A percentile compares a stretch with the other conserved stretches of the same genome.
Evolutionary conservation across 305 asterid genomes (phyloP).

Genomic region (Fraxinus floribunda): DNA sequence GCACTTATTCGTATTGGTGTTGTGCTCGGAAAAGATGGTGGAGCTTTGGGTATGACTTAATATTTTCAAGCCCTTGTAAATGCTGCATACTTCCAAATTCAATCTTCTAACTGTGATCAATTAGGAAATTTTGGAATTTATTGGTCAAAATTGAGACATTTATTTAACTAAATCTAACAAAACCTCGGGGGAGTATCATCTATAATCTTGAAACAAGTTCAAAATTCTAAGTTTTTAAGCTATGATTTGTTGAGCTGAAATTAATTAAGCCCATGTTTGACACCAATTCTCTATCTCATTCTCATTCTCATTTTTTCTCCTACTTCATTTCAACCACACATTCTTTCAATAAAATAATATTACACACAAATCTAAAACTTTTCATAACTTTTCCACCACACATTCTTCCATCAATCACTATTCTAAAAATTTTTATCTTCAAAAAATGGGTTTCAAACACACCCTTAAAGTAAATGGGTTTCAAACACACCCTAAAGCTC

Average conservation of each 20-base stretch:
- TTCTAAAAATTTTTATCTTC: no score
- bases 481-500: no score
- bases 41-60: slow-evolving; percentile 73
- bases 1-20: slow-evolving; percentile 80
- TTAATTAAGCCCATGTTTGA: no score
- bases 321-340: no score
- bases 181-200: background rate
- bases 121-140: background rate
- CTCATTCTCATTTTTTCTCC: no score
- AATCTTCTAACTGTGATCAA: background rate
- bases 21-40: slow-evolving; percentile 96
- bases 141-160: background rate
- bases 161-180: background rate
- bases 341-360: no score
- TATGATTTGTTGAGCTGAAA: background rate
- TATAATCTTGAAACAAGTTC: background rate
- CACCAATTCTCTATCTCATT: no score
- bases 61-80: background rate
- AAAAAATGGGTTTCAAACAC: no score
- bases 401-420: no score
- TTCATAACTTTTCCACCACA: no score
- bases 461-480: no score
- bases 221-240: background rate
- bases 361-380: no score
- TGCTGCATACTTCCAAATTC: background rate